phyloP scores from a whole-genome alignment of 345 rosid genomes.

The Excoecaria agallocha region DNA sequence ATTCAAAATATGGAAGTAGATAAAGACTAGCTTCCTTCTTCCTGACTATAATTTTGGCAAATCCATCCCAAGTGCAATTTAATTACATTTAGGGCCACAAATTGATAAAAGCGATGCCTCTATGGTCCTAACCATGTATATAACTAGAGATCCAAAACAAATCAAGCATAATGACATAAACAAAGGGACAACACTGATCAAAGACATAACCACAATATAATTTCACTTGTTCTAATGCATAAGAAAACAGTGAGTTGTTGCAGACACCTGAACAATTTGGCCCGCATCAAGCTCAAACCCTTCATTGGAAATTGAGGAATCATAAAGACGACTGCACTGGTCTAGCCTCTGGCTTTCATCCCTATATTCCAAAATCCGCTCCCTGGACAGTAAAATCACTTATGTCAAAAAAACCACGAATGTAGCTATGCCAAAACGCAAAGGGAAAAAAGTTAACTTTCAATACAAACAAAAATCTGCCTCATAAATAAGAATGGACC shows the following conservation, averaged over 20 bases:
- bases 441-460: background rate
- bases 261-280: conserved; percentile 74
- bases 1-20: background rate
- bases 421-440: background rate
- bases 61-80: background rate
- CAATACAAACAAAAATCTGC: background rate
- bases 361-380: conserved; percentile 68
- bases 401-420: conserved; percentile 10
- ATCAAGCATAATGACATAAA: background rate
- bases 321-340: conserved; percentile 87
- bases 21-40: background rate
- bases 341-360: conserved; percentile 92
- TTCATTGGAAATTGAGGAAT: conserved; percentile 83
- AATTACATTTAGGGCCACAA: background rate
- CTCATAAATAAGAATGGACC: background rate
- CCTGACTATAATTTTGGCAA: background rate
- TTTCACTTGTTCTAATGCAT: background rate
- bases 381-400: conserved; percentile 45
- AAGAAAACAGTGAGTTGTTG: background rate
- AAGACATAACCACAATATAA: background rate
- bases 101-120: background rate
- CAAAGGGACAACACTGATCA: background rate
- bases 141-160: background rate
- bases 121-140: background rate
- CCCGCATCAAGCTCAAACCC: conserved; percentile 90